Evolutionary conservation across 192 early-diverging fungal genomes (phyloP), one percentile per base, ranked within the genome.

Genomic region (Coemansia sp.): DNA sequence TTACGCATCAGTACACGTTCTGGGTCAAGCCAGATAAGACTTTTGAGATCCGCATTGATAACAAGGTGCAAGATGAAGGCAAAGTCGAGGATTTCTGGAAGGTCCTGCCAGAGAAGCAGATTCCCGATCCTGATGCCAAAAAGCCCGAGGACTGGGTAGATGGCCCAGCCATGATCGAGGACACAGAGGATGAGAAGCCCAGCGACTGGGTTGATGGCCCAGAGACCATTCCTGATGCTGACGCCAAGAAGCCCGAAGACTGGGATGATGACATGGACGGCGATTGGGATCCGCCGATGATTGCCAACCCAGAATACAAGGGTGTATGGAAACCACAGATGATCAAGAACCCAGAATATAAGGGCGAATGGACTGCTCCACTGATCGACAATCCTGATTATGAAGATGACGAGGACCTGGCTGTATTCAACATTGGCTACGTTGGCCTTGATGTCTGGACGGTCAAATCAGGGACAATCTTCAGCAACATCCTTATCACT

Each of bases 251-350:
- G 81, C 94, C 95, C 32, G 92, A 90, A 58, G 93, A 96, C 70
- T 97, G 94, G 93, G 90, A 92, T 63, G 92, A 92, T 62, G 95
- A 97, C 60, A 87, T 93, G 82, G 95, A 98, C 79, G 97, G 97
- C 62, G 94, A 95, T 23, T 98, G 95, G 94, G 90, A 91, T 74
- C 85, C 96, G 22, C 93, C 94, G 21, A 75, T 87, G 59, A 77
- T 97, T 50, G 65, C 86, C 47, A 98, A 96, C 85, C 94, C 94
- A 48, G 89, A 91, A 28, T 96, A 86, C 77, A 84, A 86, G 75
- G 94, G 94, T 23, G 77, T 85, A 71, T 98, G 94, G 94, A 81
- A 76, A 62, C 80, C 88, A 52, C 90, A 90, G 48, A 77, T 80
- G 76, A 96, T 93, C 58, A 71, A 85, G 60, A 98, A 98, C 85